Percentiles rank a stretch among this genome's conserved stretches.
phyloP scores from a whole-genome alignment of 306 rosid species.

The Acacia confusa region DNA sequence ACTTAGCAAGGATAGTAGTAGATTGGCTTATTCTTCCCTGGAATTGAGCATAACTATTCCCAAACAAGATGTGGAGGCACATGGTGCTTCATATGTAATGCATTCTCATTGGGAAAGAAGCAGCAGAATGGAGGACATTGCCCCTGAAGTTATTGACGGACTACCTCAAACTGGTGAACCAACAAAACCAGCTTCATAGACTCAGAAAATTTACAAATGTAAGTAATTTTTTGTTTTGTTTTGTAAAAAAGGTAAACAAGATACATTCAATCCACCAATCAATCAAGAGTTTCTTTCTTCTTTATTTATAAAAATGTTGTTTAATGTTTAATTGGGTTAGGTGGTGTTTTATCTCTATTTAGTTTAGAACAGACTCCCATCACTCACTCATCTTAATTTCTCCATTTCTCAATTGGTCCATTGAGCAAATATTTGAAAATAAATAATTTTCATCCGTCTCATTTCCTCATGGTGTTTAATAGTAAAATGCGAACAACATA shows the following conservation, averaged over 20 bases:
- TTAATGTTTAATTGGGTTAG: background rate
- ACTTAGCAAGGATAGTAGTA: constrained; percentile 39
- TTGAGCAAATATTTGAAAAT: background rate
- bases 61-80: constrained; percentile 39
- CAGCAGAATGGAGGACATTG: constrained; percentile 39
- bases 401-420: background rate
- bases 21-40: constrained; percentile 31
- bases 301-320: background rate
- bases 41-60: constrained; percentile 45
- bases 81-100: constrained; percentile 30
- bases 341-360: background rate
- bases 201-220: constrained; percentile 12
- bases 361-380: background rate
- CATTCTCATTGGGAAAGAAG: constrained; percentile 44
- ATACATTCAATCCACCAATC: background rate
- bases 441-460: background rate
- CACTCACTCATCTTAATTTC: background rate
- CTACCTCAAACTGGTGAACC: constrained; percentile 42
- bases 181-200: constrained; percentile 6
- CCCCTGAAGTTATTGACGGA: constrained; percentile 40
- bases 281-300: background rate
- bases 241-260: background rate
- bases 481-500: background rate
- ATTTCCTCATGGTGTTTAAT: background rate
- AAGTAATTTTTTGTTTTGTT: background rate